Base-by-base conservation (phyloP, 495 filamentous ascomycete species). In the Neurospora sp. region DNA sequence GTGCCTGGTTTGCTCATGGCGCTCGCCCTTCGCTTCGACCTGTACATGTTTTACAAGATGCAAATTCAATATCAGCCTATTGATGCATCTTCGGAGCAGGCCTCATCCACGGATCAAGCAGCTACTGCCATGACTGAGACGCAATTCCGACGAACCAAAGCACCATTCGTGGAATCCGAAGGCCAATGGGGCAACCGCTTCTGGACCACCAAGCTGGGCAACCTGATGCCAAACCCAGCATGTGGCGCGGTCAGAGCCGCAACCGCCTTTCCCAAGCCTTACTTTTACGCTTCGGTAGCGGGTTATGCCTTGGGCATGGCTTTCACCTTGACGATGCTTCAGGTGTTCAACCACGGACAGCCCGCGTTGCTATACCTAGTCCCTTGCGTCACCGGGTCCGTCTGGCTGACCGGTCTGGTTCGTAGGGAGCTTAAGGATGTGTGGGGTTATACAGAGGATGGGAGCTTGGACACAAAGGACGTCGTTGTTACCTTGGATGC, bases 361-460 rank as follows among this genome's bases (percentile, higher is more conserved):
- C 96, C 96, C 1, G 96, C 96, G 12, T 86, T 99, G 48, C 83
- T 99, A 8, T 99, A 99, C 77, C 88, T 99, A 16, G 96, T 98
- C 3, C 96, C 96, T 0, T 89, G 92, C 2, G 94, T 98, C 4
- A 79, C 97, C 12, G 83, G 85, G 12, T 85, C 89, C 2, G 75
- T 97, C 10, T 97, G 93, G 93, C 81, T 88, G n/a, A 94, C 91
- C n/a, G 96, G 91, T 6, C 73, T 90, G 2, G 73, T 86, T 12
- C 88, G 89, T 45, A 90, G 92, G 4, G 94, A 98, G 75, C 39
- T 93, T 12, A 81, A 78, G 37, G 79, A 88, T 37, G 91, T 98
- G 90, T 96, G 91, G 91, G 82, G 83, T 5, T 99, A 94, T 76
- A 92, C 88, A 7, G 96, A 98, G 75, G 90, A 89, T 71, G 85